Evolutionary conservation across 2,329 filamentous ascomycete species (phyloP), one percentile per base, ranked within the genome.

Genomic region (Colletotrichum liriopes): DNA sequence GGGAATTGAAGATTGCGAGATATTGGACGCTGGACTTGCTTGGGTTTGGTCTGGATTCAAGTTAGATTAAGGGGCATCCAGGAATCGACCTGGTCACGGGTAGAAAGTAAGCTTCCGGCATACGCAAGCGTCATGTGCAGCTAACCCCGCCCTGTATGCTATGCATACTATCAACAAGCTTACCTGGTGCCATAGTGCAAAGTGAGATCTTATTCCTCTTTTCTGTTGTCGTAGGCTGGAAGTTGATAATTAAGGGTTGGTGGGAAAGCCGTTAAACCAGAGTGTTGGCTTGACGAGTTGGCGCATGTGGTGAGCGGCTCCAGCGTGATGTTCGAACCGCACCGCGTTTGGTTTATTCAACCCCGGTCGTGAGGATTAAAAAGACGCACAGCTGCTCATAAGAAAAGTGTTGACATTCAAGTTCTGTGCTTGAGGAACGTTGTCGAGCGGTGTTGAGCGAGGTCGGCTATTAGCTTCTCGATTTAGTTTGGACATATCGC

Each of bases 101-200:
- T 8, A 51, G 3, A n/a, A 29, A 3, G 1, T 39, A 67, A 58
- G 51, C 41, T 61, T 52, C 16, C 5, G 14, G 47, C 26, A 29
- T 29, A 51, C 56, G 68, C 64, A 71, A 62, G 41, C 64, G 20
- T 56, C n/a, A 29, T n/a, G 35, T 45, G 32, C 29, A 45, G 12
- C 14, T 8, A 12, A 6, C 39, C 11, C 20, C 41, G 35, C n/a
- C 20, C 43, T 65, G 56, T 16, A 56, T 58, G 32, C 49, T n/a
- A 32, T 49, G 41, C 56, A 62, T 35, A 51, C 47, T n/a, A 29
- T 12, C 2, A 67, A 62, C 35, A 71, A 45, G 49, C 43, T 67
- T 71, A 58, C 56, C 56, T 51, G 6, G 9, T 11, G 6, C 37
- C 23, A 18, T 5, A 45, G 11, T 14, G 5, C 29, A 26, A 16